Conservation (phyloP, 768 basidiomycete species). For the Boletus subparvulus region DNA sequence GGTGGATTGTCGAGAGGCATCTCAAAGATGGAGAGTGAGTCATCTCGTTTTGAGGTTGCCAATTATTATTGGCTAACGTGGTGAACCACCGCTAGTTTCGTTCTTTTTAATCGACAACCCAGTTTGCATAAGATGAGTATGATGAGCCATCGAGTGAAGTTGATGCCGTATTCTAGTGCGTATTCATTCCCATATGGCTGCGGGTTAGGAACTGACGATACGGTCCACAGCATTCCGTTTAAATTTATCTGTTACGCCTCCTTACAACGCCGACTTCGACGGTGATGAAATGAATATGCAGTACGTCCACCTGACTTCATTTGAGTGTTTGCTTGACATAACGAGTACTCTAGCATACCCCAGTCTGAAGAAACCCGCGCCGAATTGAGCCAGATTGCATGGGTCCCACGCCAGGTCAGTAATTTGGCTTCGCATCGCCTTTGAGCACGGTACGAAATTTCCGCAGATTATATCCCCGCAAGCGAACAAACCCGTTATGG, state of each 20-base stretch:
- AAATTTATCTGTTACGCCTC: constrained; percentile 96
- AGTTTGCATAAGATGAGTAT: constrained; percentile 99
- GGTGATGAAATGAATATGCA: constrained; percentile 99
- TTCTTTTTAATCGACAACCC: constrained; percentile 95
- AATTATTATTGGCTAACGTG: neutral
- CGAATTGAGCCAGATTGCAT: constrained; percentile 96
- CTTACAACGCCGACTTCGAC: constrained; percentile 99
- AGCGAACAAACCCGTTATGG: constrained; percentile 99
- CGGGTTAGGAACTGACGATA: too few species aligned
- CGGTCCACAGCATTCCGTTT: constrained; percentile 91
- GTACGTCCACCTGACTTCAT: constrained; percentile 50
- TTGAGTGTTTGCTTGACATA: constrained; percentile 7
- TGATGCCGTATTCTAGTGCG: constrained; percentile 98
- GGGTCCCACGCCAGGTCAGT: constrained; percentile 92
- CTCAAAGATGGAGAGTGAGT: constrained; percentile 97
- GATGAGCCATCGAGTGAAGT: constrained; percentile 97
- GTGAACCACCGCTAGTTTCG: constrained; percentile 13
- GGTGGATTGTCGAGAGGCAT: constrained; percentile 98
- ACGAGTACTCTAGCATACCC: constrained; percentile 65
- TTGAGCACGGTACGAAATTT: neutral
- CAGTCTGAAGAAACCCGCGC: constrained; percentile 98
- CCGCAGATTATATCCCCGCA: constrained; percentile 95
- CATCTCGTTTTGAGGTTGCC: neutral
- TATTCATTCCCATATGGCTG: constrained; percentile 8
- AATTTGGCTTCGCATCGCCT: neutral